Evolutionary conservation across 768 basidiomycete genomes (phyloP).

Genomic region (Boletellus emodensis): DNA sequence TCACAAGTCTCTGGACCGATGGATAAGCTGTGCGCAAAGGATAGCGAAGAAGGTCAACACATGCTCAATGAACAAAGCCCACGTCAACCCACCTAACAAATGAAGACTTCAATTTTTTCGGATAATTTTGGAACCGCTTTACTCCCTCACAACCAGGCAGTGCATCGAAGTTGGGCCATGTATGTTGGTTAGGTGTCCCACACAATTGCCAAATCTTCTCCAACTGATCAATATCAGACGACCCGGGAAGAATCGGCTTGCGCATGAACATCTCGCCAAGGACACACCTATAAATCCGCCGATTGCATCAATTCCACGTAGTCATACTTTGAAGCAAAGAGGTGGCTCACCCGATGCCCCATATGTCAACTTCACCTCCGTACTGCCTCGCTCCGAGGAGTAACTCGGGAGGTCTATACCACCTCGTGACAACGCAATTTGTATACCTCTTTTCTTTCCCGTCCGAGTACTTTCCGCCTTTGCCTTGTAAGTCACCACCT

Average conservation of each 20-base stretch:
- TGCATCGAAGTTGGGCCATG: conserved; percentile 73
- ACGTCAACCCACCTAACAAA: conserved; percentile 54
- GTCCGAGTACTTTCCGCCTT: conserved; percentile 34
- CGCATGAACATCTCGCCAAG: conserved; percentile 95
- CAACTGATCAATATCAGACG: conserved; percentile 87
- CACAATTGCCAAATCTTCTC: conserved; percentile 88
- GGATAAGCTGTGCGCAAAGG: conserved; percentile 34
- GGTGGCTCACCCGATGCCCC: conserved; percentile 84
- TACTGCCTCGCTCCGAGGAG: conserved; percentile 86
- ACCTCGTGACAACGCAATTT: conserved; percentile 91
- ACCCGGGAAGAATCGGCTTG: conserved; percentile 82
- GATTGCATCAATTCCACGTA: neutral
- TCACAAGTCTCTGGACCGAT: conserved; percentile 73
- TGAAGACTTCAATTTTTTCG: conserved; percentile 51
- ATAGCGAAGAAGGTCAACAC: conserved; percentile 2
- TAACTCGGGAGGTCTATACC: conserved; percentile 94
- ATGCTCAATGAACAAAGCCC: neutral
- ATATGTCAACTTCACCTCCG: conserved; percentile 93
- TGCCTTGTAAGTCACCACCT: conserved; percentile 17
- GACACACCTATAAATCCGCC: conserved; percentile 60
- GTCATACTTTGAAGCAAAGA: neutral
- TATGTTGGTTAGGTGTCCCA: conserved; percentile 80
- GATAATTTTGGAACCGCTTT: conserved; percentile 52
- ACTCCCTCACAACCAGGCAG: conserved; percentile 80
- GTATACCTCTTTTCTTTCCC: conserved; percentile 76